Percentiles rank a stretch among this genome's conserved stretches.
phyloP scores from a whole-genome alignment of 2,329 filamentous ascomycete genomes.

The Paramyrothecium roridum region DNA sequence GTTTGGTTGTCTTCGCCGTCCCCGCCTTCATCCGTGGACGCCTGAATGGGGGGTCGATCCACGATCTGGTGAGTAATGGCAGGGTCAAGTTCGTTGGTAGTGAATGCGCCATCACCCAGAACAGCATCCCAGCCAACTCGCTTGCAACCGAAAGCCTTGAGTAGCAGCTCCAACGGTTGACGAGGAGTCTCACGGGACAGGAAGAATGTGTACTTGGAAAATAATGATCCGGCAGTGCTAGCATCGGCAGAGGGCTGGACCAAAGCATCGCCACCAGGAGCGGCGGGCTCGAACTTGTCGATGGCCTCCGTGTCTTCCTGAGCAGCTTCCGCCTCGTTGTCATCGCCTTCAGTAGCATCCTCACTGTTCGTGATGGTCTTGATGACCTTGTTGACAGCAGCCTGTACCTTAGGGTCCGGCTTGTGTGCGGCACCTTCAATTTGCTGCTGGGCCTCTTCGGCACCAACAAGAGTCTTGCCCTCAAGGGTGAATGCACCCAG shows the following conservation, averaged over 20 bases:
- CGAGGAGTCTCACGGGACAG: conserved; percentile 91
- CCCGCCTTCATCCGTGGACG: conserved; percentile 45
- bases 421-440: conserved; percentile 44
- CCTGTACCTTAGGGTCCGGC: conserved; percentile 60
- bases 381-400: conserved; percentile 66
- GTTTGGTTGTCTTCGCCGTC: conserved; percentile 60
- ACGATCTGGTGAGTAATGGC: conserved; percentile 96
- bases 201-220: conserved; percentile 86
- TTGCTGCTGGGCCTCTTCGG: conserved; percentile 49
- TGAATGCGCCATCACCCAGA: conserved; percentile 88
- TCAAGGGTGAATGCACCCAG: conserved; percentile 89
- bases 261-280: conserved; percentile 80
- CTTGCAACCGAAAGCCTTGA: conserved; percentile 93
- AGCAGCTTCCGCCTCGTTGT: conserved; percentile 40
- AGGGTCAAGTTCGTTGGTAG: conserved; percentile 80
- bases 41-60: conserved; percentile 76
- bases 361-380: conserved; percentile 57
- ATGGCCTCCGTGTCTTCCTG: conserved; percentile 61
- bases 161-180: conserved; percentile 85
- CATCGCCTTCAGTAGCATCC: conserved; percentile 31
- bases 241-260: conserved; percentile 70
- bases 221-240: conserved; percentile 70
- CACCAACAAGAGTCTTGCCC: conserved; percentile 59
- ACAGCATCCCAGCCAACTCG: conserved; percentile 92
- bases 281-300: conserved; percentile 87